Percentiles rank a stretch among this genome's conserved stretches.
These are phyloP conservation scores for Nemania sp. DNA, from an alignment of 2,329 filamentous ascomycete genomes.

Conservation along the genomic window DNA sequence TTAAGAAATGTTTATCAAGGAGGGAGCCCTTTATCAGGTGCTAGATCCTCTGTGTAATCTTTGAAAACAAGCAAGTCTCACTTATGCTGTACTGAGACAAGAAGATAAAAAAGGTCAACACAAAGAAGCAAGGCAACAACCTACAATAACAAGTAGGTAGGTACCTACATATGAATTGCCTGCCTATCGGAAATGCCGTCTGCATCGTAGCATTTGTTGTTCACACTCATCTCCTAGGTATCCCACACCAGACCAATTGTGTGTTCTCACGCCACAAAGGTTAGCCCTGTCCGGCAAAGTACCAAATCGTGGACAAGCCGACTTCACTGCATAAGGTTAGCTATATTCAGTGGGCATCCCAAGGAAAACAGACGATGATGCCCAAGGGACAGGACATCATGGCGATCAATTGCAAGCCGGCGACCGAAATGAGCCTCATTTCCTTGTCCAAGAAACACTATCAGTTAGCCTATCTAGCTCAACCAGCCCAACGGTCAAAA, in stretches of 20 bases:
- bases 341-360: not conserved
- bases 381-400: too few species aligned
- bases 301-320: not conserved
- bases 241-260: not conserved
- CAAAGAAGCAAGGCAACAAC: too few species aligned
- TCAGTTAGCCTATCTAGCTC: constrained; percentile 25
- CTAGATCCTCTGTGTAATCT: not conserved
- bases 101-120: too few species aligned
- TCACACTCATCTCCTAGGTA: not conserved
- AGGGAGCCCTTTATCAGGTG: not conserved
- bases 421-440: constrained; percentile 30
- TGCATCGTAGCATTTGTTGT: constrained; percentile 11
- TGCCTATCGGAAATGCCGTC: constrained; percentile 18
- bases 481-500: constrained; percentile 4
- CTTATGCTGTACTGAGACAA: too few species aligned
- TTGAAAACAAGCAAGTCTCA: not conserved
- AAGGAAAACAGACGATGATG: too few species aligned
- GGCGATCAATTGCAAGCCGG: constrained; percentile 1
- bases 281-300: not conserved
- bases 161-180: too few species aligned
- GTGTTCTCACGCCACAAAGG: too few species aligned
- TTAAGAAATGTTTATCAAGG: too few species aligned
- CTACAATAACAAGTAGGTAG: too few species aligned
- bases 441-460: constrained; percentile 24
- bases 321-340: not conserved